phyloP scores from a whole-genome alignment of 2,329 filamentous ascomycete genomes.

The Pseudogymnoascus sp. region DNA sequence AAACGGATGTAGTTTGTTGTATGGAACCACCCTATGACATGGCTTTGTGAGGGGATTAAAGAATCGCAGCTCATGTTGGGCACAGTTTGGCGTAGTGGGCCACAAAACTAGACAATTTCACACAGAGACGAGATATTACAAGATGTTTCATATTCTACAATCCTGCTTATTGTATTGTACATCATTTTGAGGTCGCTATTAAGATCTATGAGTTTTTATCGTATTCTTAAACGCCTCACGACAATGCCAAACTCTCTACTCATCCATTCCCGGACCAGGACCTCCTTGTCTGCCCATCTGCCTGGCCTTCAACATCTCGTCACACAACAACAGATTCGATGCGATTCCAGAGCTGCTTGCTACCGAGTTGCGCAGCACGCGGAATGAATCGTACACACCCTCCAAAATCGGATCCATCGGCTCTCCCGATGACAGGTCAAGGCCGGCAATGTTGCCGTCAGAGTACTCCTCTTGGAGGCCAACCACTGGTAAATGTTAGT shows the following conservation, averaged over 20 bases:
- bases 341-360: conserved; percentile 93
- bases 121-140: neutral
- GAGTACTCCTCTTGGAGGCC: conserved; percentile 75
- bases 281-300: conserved; percentile 73
- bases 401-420: conserved; percentile 92
- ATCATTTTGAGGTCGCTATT: conserved; percentile 8
- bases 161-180: conserved; percentile 8
- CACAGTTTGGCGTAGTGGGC: too few relatives aligned
- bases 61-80: neutral
- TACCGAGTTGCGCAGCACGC: conserved; percentile 86
- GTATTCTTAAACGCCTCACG: conserved; percentile 8
- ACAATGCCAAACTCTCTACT: conserved; percentile 20
- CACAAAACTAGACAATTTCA: neutral
- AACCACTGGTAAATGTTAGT: conserved; percentile 52
- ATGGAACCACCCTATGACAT: neutral
- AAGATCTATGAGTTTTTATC: conserved; percentile 8
- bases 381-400: conserved; percentile 93
- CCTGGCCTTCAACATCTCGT: conserved; percentile 93
- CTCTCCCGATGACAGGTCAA: conserved; percentile 79
- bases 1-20: neutral
- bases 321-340: conserved; percentile 87
- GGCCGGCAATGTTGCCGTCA: conserved; percentile 77
- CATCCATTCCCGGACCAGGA: conserved; percentile 58
- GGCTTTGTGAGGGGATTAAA: neutral
- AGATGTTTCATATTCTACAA: conserved; percentile 8